Conservation (phyloP, 306 rosid genomes). For the Acacia confusa region DNA sequence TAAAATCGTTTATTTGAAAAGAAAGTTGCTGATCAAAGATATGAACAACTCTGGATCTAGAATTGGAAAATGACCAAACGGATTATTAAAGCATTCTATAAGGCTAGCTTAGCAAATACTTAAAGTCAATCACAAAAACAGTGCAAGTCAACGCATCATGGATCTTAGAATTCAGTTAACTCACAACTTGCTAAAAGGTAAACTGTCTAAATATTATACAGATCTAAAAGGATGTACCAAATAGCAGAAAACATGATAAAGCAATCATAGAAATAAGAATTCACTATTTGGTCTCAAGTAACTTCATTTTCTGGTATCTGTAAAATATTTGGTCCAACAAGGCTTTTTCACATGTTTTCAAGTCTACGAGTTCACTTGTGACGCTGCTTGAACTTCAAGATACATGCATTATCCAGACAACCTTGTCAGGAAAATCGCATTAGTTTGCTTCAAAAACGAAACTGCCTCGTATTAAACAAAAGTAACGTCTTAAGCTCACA, state of each 20-base stretch:
- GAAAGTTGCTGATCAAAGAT: neutral
- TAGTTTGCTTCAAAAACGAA: neutral
- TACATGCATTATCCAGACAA: constrained; percentile 26
- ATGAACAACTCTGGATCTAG: neutral
- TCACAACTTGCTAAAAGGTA: constrained; percentile 2
- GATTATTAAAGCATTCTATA: constrained; percentile 30
- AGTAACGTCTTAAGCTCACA: neutral
- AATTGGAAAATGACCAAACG: neutral
- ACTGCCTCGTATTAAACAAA: neutral
- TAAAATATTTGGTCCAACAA: neutral
- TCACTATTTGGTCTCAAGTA: neutral
- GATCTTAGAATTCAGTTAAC: constrained; percentile 27
- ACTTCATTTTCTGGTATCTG: neutral
- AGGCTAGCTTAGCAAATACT: constrained; percentile 37
- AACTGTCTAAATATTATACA: neutral
- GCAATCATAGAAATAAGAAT: constrained; percentile 1
- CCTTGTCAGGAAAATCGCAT: neutral
- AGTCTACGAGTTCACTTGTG: constrained; percentile 17
- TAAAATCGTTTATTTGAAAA: neutral
- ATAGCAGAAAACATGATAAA: constrained; percentile 23
- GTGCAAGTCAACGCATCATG: constrained; percentile 28
- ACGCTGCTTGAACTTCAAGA: constrained; percentile 4
- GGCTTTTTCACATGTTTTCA: neutral
- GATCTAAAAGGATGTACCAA: constrained; percentile 35
- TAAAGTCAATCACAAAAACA: constrained; percentile 28